Base-by-base conservation (phyloP, 148 eudicot genomes). In the Rhododendron mucronatum region DNA sequence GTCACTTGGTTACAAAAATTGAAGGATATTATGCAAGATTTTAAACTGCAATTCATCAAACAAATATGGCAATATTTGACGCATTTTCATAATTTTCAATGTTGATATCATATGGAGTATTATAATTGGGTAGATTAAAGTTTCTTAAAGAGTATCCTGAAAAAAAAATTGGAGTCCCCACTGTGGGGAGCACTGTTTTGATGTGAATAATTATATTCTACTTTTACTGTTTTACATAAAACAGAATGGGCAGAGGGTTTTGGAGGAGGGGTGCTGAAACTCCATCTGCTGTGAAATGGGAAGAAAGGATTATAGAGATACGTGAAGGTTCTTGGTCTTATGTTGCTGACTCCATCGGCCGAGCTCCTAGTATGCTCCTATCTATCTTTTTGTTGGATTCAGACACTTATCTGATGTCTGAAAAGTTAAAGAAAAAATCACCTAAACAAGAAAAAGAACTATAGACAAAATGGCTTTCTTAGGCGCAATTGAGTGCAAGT, bases 321-420 rank as follows among this genome's bases (percentile, higher is more conserved):
- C 93, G 94, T 6, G 98, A 95, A 90, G 99, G 99, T 88, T 92
- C 94, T 48, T 96, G 99, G 99, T 94, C 97, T 59, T 96, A 96
- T 83, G 93, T 93, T 80, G 93, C 91, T 57, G 94, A 93, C 83
- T 91, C 99, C 48, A 94, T 96, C 30, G 98, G 99, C 83, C 89
- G 87, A 92, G 94, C 94, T 83, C 98, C 98, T 69, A 95, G 99
- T 96, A 90, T 82, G 91, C 83, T 48, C 59, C 57, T 76, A 45
- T 78, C 39, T 53, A 81, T 41, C 28, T 48, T 51, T 1, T 80
- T 81, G 39, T 75, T n/a, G 59, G 9, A 30, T 74, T 15, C 4
- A 35, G 67, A 21, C 48, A 74, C n/a, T 73, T 14, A 45, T 18
- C 75, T 67, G 8, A 26, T 41, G 37, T 7, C 30, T 67, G 33